phyloP scores from a whole-genome alignment of 1,284 basidiomycete genomes.

The Agroathelia rolfsii region DNA sequence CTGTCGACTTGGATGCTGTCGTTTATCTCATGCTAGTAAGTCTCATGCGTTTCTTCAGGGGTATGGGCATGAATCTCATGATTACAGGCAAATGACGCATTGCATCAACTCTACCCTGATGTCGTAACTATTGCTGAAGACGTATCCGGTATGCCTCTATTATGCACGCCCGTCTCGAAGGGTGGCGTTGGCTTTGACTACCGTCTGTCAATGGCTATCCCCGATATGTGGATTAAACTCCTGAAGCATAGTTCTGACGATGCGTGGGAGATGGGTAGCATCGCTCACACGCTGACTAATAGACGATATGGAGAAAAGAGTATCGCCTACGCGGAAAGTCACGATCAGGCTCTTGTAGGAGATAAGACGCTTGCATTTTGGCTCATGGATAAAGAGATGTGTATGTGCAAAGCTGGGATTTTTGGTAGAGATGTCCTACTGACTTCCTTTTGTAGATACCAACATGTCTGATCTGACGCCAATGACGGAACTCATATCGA shows the following conservation, averaged over 20 bases:
- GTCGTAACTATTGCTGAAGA: conserved; percentile 94
- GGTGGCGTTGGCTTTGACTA: conserved; percentile 98
- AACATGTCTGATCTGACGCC: conserved; percentile 90
- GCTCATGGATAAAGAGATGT: conserved; percentile 99
- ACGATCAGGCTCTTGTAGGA: conserved; percentile 96
- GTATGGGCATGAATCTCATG: conserved; percentile 6
- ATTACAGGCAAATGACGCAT: conserved; percentile 81
- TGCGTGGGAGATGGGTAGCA: conserved; percentile 83
- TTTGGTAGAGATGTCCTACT: conserved; percentile 17
- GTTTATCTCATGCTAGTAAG: conserved; percentile 94
- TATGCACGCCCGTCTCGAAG: conserved; percentile 70
- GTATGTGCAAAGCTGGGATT: conserved; percentile 33
- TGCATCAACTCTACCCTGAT: conserved; percentile 75
- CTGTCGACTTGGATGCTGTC: conserved; percentile 82
- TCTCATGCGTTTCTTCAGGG: conserved; percentile 10
- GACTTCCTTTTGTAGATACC: conserved; percentile 57
- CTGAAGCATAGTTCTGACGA: conserved; percentile 88
- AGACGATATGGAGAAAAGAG: conserved; percentile 85
- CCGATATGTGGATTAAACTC: conserved; percentile 99
- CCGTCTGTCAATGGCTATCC: conserved; percentile 94
- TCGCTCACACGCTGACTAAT: conserved; percentile 87
- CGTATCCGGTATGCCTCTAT: conserved; percentile 95
- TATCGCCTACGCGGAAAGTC: conserved; percentile 92
- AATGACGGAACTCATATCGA: conserved; percentile 80
- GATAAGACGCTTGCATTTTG: conserved; percentile 99